Evolutionary conservation across 306 rosid species (phyloP).

Genomic region (Comarum palustre): DNA sequence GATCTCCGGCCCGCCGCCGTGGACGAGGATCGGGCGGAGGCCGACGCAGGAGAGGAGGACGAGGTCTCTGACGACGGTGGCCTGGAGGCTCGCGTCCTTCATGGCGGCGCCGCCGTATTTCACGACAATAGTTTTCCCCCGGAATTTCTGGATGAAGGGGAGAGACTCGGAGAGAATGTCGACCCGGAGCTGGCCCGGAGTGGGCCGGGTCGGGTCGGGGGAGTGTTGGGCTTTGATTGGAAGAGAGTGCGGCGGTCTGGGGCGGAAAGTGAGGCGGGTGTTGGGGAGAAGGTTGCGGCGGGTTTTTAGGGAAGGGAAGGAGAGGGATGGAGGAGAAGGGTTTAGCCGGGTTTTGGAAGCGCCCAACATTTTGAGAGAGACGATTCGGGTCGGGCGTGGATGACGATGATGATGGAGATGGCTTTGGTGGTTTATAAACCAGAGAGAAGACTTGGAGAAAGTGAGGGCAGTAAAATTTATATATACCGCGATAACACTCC

Average conservation of each 20-base stretch:
- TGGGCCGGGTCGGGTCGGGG: slow-evolving; percentile 10
- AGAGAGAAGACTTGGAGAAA: no score
- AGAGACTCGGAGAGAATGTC: slow-evolving; percentile 89
- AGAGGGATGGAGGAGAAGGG: slow-evolving; percentile 18
- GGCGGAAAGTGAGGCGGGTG: not conserved
- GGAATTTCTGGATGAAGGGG: slow-evolving; percentile 88
- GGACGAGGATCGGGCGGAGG: slow-evolving; percentile 76
- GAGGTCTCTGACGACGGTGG: slow-evolving; percentile 85
- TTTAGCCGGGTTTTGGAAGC: slow-evolving; percentile 45
- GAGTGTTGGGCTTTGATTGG: slow-evolving; percentile 27
- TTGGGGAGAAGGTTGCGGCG: not conserved
- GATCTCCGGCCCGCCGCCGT: slow-evolving; percentile 97
- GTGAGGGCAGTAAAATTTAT: no score
- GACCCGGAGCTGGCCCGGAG: slow-evolving; percentile 74
- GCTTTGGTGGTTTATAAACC: not conserved
- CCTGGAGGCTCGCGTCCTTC: slow-evolving; percentile 75
- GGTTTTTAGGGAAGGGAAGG: slow-evolving; percentile 15
- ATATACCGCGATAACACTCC: no score
- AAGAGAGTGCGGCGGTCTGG: slow-evolving; percentile 15
- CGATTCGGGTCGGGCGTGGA: not conserved
- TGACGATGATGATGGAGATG: not conserved
- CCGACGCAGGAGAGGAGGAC: slow-evolving; percentile 90
- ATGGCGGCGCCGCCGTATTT: slow-evolving; percentile 97
- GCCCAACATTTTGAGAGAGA: slow-evolving; percentile 33
- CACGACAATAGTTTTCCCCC: slow-evolving; percentile 89